Evolutionary conservation across 2,329 filamentous ascomycete genomes (phyloP), one percentile per base, ranked within the genome.

Genomic region (Paraphoma chrysanthemicola): DNA sequence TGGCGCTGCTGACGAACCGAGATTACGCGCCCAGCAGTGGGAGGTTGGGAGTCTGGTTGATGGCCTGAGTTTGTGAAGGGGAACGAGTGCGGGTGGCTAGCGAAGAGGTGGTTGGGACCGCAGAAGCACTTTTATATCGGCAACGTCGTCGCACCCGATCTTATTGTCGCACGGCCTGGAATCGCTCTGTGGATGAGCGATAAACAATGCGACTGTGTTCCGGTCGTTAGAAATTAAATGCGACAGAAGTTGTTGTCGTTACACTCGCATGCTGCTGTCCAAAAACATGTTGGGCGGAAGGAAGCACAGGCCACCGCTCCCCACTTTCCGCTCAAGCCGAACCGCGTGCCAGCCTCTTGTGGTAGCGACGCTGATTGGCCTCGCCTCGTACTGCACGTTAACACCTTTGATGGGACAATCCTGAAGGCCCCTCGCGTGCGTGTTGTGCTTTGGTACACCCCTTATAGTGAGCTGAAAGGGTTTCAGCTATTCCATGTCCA

Each of bases 71-170:
- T 59, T 42, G 39, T 53, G 36, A 44, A 18, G 56, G 53, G 57
- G 29, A 58, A 51, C 42, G 56, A 57, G 63, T 48, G 51, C 43
- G 47, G 49, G 51, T 59, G 69, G 59, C 62, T 65, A 59, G 53
- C 44, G 53, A 49, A 18, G 60, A 51, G 67, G 54, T 56, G 65
- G 56, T 67, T 67, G 64, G 63, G 55, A 36, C 23, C 12, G 44
- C 10, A 9, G n/a, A 42, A 16, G 11, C n/a, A 9, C 14, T 30
- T 12, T n/a, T 23, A 7, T 14, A 46, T 46, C 44, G 23, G 29
- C 28, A 9, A 12, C 7, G 23, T n/a, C 44, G 44, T 28, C 18
- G 28, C 43, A 44, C 43, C 16, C 23, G 14, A 31, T 14, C 29
- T 11, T 46, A 16, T 14, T 1, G 44, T 30, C 23, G 14, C 18